Percentiles rank a stretch among this genome's conserved stretches.
These are phyloP conservation scores for Microstegium vimineum DNA, from an alignment of 176 grass and related monocot species.

Conservation along the genomic window DNA sequence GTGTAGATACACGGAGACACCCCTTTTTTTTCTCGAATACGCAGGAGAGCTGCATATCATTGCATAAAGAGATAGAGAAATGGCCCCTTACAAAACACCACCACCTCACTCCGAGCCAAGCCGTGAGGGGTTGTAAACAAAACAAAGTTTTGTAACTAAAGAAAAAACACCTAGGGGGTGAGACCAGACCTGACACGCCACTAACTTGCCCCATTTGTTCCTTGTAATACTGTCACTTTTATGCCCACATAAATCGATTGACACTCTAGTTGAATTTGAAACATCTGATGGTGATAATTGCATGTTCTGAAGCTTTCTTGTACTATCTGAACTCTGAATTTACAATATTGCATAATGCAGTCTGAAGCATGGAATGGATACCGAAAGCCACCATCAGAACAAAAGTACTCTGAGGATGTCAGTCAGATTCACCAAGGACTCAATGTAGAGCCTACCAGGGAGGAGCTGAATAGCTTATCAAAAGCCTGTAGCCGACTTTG, in stretches of 20 bases:
- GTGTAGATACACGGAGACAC: no score
- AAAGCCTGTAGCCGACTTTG: slow-evolving; percentile 73
- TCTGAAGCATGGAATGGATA: slow-evolving; percentile 79
- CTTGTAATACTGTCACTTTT: not conserved
- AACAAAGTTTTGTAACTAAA: no score
- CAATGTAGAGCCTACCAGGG: slow-evolving; percentile 64
- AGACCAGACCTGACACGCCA: no score
- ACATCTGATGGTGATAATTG: not conserved
- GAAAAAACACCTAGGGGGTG: no score
- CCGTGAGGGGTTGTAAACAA: no score
- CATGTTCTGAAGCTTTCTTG: slow-evolving; percentile 15
- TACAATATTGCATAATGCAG: slow-evolving; percentile 21
- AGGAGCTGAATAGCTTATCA: slow-evolving; percentile 74
- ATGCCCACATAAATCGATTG: not conserved
- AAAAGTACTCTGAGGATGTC: slow-evolving; percentile 67
- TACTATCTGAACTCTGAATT: slow-evolving; percentile 36
- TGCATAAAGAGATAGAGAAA: no score
- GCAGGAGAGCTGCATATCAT: no score
- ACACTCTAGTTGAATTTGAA: not conserved
- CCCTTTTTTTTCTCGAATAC: no score
- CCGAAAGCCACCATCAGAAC: slow-evolving; percentile 67
- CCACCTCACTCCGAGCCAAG: no score
- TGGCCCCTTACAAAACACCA: no score
- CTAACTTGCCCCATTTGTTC: no score
- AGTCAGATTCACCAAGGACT: slow-evolving; percentile 42